Conservation (phyloP, 441 rosid species). For the Corymbia calophylla region DNA sequence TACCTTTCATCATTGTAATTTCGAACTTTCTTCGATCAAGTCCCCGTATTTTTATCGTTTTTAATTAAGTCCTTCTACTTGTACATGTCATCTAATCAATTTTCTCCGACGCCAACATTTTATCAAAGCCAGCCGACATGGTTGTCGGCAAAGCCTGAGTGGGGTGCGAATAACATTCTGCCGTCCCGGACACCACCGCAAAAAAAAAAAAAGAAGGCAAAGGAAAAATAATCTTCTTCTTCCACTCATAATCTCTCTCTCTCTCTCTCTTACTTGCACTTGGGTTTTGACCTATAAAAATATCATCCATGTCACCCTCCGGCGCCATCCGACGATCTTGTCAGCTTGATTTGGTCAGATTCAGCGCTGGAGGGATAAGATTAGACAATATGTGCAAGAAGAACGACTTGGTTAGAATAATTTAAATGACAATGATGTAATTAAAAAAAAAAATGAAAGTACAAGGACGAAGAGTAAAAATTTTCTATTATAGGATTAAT, state of each 20-base stretch:
- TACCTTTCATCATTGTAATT: rapidly evolving
- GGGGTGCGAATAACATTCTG: rapidly evolving
- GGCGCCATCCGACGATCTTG: background rate
- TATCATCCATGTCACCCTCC: background rate
- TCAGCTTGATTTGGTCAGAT: background rate
- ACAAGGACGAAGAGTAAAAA: background rate
- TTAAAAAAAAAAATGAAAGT: background rate
- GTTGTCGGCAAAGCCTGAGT: background rate
- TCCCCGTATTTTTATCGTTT: background rate
- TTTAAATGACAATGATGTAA: background rate
- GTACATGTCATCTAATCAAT: background rate
- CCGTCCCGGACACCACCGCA: rapidly evolving
- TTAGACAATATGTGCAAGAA: background rate
- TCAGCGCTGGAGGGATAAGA: background rate
- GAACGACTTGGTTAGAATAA: background rate
- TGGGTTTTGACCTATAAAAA: background rate
- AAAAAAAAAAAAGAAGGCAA: background rate
- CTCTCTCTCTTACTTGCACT: background rate
- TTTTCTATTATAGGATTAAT: background rate
- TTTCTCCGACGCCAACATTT: background rate
- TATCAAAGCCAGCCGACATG: background rate
- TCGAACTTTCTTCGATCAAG: background rate
- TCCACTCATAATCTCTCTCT: background rate
- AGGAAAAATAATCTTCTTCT: background rate
- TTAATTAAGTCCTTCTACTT: background rate